phyloP scores from a whole-genome alignment of 371 early-diverging fungal genomes.

The Rhizopus stolonifer region DNA sequence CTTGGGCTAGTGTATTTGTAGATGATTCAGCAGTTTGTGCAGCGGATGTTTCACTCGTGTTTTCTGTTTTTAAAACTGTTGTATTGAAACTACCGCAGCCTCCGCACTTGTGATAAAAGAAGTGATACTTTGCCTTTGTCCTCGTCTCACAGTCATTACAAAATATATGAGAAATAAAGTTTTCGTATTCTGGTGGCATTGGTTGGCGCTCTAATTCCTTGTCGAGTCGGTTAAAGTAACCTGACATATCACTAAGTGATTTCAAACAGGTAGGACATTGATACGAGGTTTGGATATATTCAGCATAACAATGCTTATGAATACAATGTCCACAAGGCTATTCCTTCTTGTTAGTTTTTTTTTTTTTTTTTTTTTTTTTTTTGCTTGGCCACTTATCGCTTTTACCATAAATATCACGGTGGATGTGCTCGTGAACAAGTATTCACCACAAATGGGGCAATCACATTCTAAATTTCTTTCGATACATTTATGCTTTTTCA shows the following conservation, averaged over 20 bases:
- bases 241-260: slow-evolving; percentile 85
- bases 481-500: slow-evolving; percentile 89
- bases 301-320: slow-evolving; percentile 84
- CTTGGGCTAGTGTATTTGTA: background rate
- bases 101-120: slow-evolving; percentile 93
- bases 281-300: slow-evolving; percentile 84
- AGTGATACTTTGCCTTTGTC: slow-evolving; percentile 83
- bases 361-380: too few species aligned
- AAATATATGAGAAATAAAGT: slow-evolving; percentile 68
- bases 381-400: too few species aligned
- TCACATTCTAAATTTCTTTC: slow-evolving; percentile 90
- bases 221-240: slow-evolving; percentile 85
- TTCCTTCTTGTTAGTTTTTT: too few species aligned
- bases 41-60: slow-evolving; percentile 18
- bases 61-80: slow-evolving; percentile 71
- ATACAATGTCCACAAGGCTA: slow-evolving; percentile 96
- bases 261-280: slow-evolving; percentile 97
- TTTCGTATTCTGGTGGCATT: slow-evolving; percentile 91
- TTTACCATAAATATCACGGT: slow-evolving; percentile 86
- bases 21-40: background rate
- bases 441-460: slow-evolving; percentile 98
- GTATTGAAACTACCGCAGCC: slow-evolving; percentile 92
- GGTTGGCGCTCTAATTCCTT: slow-evolving; percentile 74
- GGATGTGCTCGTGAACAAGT: slow-evolving; percentile 85
- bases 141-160: slow-evolving; percentile 96